Percentiles rank a stretch among this genome's conserved stretches.
Evolutionary conservation across 1,139 yeast genomes (phyloP).

Genomic region (Oligophagozyma castellii): DNA sequence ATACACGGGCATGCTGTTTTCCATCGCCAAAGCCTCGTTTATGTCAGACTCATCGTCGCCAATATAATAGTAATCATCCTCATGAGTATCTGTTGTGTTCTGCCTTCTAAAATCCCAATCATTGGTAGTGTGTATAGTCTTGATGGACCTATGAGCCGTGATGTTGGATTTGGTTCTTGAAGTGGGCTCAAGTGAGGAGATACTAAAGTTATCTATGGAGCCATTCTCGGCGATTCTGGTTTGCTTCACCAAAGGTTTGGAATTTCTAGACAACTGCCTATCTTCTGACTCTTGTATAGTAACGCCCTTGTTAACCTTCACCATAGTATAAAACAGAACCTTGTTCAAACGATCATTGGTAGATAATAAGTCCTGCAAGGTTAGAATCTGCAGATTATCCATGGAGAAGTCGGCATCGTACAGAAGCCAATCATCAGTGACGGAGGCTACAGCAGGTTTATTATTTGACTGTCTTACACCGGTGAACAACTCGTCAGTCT

Average conservation of each 20-base stretch:
- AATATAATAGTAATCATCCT: neutral
- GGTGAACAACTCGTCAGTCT: slow-evolving; percentile 16
- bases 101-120: slow-evolving; percentile 15
- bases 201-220: neutral
- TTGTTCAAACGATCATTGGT: slow-evolving; percentile 21
- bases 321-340: slow-evolving; percentile 27
- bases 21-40: too few species aligned
- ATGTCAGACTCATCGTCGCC: too few species aligned
- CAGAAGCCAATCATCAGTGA: slow-evolving; percentile 28
- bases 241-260: neutral
- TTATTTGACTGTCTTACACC: slow-evolving; percentile 25
- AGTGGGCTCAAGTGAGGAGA: slow-evolving; percentile 3
- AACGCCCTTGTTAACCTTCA: slow-evolving; percentile 6
- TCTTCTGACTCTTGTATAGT: slow-evolving; percentile 1
- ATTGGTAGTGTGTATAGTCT: slow-evolving; percentile 19
- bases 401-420: slow-evolving; percentile 27
- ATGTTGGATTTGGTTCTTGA: slow-evolving; percentile 15
- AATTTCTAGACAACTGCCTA: slow-evolving; percentile 1
- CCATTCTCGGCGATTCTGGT: neutral
- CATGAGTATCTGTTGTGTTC: neutral
- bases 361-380: slow-evolving; percentile 24
- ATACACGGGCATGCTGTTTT: too few species aligned
- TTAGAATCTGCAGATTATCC: slow-evolving; percentile 25
- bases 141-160: slow-evolving; percentile 20
- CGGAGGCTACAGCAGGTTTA: slow-evolving; percentile 17